Evolutionary conservation across 176 grass and related monocot species (phyloP), one percentile per base, ranked within the genome.

Genomic region (Carex parvula): DNA sequence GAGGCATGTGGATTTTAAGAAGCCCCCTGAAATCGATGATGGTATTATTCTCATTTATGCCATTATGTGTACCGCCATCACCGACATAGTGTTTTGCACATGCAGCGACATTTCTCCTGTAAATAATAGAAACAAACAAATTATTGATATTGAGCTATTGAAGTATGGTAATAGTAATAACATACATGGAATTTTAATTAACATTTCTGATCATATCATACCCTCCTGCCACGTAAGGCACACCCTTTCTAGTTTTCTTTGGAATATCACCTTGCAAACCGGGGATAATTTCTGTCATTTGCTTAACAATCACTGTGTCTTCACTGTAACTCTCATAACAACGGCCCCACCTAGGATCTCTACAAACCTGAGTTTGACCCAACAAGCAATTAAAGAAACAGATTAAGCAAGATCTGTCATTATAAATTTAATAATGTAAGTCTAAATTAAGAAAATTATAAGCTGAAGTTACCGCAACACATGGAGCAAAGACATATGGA

Each of bases 31-130:
- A 87, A 87, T 63, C 86, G 0, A 92, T 66, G 81, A 86, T 87
- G 82, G 94, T 97, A 86, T 97, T 89, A 85, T 97, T 92, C 83
- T 89, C 91, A 84, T 97, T 92, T 76, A 97, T 88, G 21, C 94
- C 94, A 2, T 24, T 54, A 21, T 42, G 26, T 15, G 94, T 94
- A 67, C 94, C 91, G 46, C 94, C 94, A 71, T 94, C 94, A 68
- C 94, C 94, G 33, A 97, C 94, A 66, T 88, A 97, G 79, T 97
- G 92, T 88, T 97, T 97, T n/a, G 92, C 92, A 84, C 94, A 97
- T 1, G 92, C 94, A 70, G 90, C 92, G n/a, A 97, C 94, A 62
- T 85, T 90, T 83, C 85, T 94, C 57, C 84, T 89, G 59, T 21
- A 71, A 20, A 55, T 32, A 64, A n/a, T 56, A 79, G 15, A 80